A percentile compares a stretch with the other conserved stretches of the same genome.
Conservation (phyloP, 805 yeast species). For the Saccharomycopsis fodiens region DNA sequence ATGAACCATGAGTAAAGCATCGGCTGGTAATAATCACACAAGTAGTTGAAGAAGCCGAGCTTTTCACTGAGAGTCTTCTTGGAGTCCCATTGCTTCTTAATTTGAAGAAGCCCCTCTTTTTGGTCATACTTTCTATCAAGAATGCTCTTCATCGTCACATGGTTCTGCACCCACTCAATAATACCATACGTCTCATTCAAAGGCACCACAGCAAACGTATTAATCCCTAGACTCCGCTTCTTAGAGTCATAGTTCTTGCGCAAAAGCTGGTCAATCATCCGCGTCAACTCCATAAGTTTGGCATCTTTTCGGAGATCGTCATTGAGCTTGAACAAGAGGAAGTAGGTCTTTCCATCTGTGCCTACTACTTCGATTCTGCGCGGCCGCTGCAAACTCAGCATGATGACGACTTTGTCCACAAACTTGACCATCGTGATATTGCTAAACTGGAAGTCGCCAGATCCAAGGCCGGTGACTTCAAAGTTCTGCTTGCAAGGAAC, state of each 20-base stretch:
- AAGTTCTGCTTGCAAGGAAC: conserved; percentile 70
- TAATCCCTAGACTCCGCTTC: conserved; percentile 60
- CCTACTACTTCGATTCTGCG: conserved; percentile 70
- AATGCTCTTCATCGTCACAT: conserved; percentile 62
- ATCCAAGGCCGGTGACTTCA: conserved; percentile 54
- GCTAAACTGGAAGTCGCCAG: conserved; percentile 34
- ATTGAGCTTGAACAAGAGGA: conserved; percentile 71
- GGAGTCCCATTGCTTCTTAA: conserved; percentile 25
- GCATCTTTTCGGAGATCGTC: conserved; percentile 97
- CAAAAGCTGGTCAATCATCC: conserved; percentile 72
- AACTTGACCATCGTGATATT: conserved; percentile 51
- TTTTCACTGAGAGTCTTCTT: conserved; percentile 28
- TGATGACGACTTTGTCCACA: conserved; percentile 60
- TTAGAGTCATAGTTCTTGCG: conserved; percentile 62
- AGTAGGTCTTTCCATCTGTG: conserved; percentile 65
- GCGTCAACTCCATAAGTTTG: conserved; percentile 84
- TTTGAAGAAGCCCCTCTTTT: conserved; percentile 29
- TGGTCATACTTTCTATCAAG: conserved; percentile 37
- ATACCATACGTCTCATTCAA: conserved; percentile 81
- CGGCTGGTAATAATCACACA: conserved; percentile 42
- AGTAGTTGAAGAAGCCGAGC: conserved; percentile 29
- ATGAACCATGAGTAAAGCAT: conserved; percentile 83
- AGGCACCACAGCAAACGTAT: conserved; percentile 84
- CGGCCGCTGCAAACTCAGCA: conserved; percentile 83
- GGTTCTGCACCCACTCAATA: conserved; percentile 81